Evolutionary conservation across 257 asterid genomes (phyloP).

Genomic region (Sherardia arvensis): DNA sequence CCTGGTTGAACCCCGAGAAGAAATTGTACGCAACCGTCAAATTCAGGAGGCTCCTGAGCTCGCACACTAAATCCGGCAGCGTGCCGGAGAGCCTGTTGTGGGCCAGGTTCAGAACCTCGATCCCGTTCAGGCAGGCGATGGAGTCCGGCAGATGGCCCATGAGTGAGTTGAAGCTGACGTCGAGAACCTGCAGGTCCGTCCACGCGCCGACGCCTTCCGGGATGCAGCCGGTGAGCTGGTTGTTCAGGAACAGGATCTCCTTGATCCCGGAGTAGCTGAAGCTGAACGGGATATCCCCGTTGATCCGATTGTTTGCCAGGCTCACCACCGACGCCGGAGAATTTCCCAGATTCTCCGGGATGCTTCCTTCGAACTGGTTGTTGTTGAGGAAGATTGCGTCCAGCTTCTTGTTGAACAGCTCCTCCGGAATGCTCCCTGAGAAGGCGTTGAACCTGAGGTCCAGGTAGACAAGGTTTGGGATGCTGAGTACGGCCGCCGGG

Average conservation of each 20-base stretch:
- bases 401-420: constrained; percentile 53
- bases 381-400: constrained; percentile 78
- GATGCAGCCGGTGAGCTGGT: constrained; percentile 74
- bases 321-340: constrained; percentile 86
- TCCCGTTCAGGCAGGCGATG: constrained; percentile 50
- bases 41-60: constrained; percentile 45
- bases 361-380: constrained; percentile 48
- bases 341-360: constrained; percentile 63
- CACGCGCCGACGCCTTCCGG: constrained; percentile 82
- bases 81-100: constrained; percentile 68
- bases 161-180: constrained; percentile 55
- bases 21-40: constrained; percentile 67
- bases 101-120: constrained; percentile 67
- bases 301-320: constrained; percentile 60
- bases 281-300: constrained; percentile 64
- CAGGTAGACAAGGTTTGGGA: constrained; percentile 52
- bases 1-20: constrained; percentile 68
- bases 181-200: constrained; percentile 70
- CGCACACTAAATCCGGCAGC: constrained; percentile 64
- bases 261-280: constrained; percentile 45
- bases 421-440: constrained; percentile 57
- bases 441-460: constrained; percentile 73
- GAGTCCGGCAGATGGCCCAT: constrained; percentile 76
- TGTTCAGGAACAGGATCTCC: constrained; percentile 70
- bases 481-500: constrained; percentile 35